Base-by-base conservation (phyloP, 495 filamentous ascomycete genomes). In the Usnea hakonensis region DNA sequence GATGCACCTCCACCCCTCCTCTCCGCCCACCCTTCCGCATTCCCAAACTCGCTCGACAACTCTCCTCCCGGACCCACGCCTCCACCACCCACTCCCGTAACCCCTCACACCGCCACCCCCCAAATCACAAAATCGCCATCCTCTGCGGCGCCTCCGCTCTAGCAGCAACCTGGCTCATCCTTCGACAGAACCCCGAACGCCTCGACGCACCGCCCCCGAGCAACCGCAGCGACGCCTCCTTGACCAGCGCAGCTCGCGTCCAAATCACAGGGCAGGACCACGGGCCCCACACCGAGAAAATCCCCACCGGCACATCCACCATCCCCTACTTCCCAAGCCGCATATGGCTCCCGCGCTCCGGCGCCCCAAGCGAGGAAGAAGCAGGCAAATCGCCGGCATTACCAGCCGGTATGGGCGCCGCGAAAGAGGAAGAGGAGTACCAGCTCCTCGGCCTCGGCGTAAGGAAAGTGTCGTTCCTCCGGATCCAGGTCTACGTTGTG, bases 401-500 rank as follows among this genome's bases (percentile, higher is more conserved):
- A 5, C 72, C 75, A 57, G 72, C 68, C 40, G 66, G 68, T 43
- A 73, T 71, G 30, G 75, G 80, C 14, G 73, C 77, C 19, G 75
- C 72, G 14, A 71, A 76, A n/a, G 69, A 65, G 35, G 75, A 77
- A 28, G 80, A 85, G 33, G 90, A 95, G 64, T 97, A 96, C 72
- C 89, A 90, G 33, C 81, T 97, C 0, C 78, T 97, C 8, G 94
- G 94, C 0, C 77, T 96, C 43, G 94, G 94, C 11, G 83, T 93
- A 56, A 84, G 94, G 57, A 93, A 87, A 10, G 94, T 98, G 23
- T 91, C 86, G 41, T 95, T 97, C 70, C 72, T 98, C 46, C 75
- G 83, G n/a, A 89, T 98, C 32, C 85, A 95, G 71, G 94, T 98
- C 60, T 98, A 98, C 77, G 88, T 96, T 19, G 88, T 95, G 0